Percentiles rank a stretch among this genome's conserved stretches.
These are phyloP conservation scores for Fusarium sp. DNA, from an alignment of 2,329 filamentous ascomycete species.

Conservation along the genomic window DNA sequence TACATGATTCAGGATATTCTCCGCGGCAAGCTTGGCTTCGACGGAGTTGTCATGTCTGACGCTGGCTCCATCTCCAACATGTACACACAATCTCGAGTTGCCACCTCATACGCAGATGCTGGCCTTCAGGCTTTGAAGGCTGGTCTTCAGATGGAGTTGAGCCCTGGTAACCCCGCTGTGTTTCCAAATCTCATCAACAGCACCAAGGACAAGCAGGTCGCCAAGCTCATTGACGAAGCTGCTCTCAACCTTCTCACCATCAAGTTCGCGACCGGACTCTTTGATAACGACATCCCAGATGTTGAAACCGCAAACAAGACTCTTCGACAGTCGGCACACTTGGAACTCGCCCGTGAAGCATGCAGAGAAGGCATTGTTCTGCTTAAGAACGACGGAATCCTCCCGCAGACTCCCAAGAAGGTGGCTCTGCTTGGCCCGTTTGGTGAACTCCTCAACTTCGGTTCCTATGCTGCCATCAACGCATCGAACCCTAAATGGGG, in stretches of 20 bases:
- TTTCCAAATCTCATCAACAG: constrained; percentile 40
- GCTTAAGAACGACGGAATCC: constrained; percentile 70
- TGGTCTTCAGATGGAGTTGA: constrained; percentile 46
- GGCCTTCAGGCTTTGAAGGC: constrained; percentile 42
- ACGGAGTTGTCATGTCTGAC: constrained; percentile 51
- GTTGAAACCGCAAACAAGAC: constrained; percentile 28
- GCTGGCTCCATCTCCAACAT: constrained; percentile 46
- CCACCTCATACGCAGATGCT: constrained; percentile 43
- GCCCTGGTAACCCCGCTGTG: constrained; percentile 37
- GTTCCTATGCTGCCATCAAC: constrained; percentile 35
- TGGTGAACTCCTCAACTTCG: constrained; percentile 41
- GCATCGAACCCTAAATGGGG: constrained; percentile 30
- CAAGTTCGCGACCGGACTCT: constrained; percentile 46
- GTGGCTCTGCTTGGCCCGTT: constrained; percentile 41
- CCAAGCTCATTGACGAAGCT: constrained; percentile 41
- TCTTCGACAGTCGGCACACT: constrained; percentile 17
- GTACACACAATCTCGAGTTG: constrained; percentile 44
- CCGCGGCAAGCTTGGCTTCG: constrained; percentile 45
- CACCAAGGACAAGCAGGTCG: constrained; percentile 37
- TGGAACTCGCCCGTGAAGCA: constrained; percentile 21
- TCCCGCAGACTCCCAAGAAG: constrained; percentile 61
- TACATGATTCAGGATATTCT: constrained; percentile 46
- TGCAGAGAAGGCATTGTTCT: constrained; percentile 60
- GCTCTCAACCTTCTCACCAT: constrained; percentile 43
- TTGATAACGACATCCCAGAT: constrained; percentile 42